Conservation (phyloP, 2,329 filamentous ascomycete genomes). For the Trematosphaeria pertusa region DNA sequence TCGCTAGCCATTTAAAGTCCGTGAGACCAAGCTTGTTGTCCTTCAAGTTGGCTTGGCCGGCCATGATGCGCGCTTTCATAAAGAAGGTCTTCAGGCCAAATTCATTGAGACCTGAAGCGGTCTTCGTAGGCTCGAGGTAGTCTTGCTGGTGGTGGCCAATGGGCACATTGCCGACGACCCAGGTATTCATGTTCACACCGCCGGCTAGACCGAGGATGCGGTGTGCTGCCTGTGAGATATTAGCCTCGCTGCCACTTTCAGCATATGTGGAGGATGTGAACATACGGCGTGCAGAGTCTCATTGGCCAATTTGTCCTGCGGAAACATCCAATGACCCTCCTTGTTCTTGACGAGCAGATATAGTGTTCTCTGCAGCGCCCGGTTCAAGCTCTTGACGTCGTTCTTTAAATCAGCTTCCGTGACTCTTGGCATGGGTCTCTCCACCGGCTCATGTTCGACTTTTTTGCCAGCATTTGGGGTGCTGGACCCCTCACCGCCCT, state of each 20-base stretch:
- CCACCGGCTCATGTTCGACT: conserved; percentile 68
- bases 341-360: conserved; percentile 84
- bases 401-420: conserved; percentile 80
- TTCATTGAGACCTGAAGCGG: conserved; percentile 44
- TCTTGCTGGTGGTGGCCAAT: conserved; percentile 77
- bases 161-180: conserved; percentile 91
- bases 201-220: conserved; percentile 78
- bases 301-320: conserved; percentile 71
- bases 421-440: conserved; percentile 71
- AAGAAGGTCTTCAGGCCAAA: conserved; percentile 89
- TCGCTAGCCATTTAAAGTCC: conserved; percentile 92
- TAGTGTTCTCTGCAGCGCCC: conserved; percentile 79
- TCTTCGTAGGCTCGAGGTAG: conserved; percentile 50
- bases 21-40: conserved; percentile 74
- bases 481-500: conserved; percentile 40
- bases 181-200: conserved; percentile 97
- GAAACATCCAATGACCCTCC: conserved; percentile 81
- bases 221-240: conserved; percentile 72
- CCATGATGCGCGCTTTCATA: conserved; percentile 95
- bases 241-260: conserved; percentile 9
- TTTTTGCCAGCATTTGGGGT: conserved; percentile 27
- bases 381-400: conserved; percentile 80
- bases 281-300: conserved; percentile 86
- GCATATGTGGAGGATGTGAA: conserved; percentile 19
- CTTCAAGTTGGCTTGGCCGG: conserved; percentile 85